Evolutionary conservation across 495 filamentous ascomycete species (phyloP).

Genomic region (Xylaria nigripes): DNA sequence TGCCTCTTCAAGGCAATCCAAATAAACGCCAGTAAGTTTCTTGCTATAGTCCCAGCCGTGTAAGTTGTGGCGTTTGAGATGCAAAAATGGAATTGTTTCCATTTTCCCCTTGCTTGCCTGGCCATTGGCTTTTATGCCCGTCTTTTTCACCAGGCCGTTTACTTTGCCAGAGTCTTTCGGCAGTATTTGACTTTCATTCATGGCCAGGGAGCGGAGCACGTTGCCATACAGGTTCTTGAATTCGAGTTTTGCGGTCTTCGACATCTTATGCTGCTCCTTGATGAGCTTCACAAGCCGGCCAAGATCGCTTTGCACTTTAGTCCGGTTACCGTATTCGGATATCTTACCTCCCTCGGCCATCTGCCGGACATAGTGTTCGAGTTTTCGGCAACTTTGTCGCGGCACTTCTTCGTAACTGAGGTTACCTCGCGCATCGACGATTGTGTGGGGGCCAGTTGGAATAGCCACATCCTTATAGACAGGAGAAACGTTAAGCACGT

Average conservation of each 20-base stretch:
- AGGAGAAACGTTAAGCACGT: slow-evolving; percentile 71
- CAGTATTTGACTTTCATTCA: slow-evolving; percentile 97
- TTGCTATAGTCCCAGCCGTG: slow-evolving; percentile 99
- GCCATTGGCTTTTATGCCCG: slow-evolving; percentile 52
- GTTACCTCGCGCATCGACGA: slow-evolving; percentile 80
- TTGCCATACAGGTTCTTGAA: slow-evolving; percentile 92
- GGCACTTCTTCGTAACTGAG: slow-evolving; percentile 82
- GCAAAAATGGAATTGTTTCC: slow-evolving; percentile 96
- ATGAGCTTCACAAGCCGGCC: slow-evolving; percentile 94
- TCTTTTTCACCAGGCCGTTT: slow-evolving; percentile 56
- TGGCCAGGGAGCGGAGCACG: slow-evolving; percentile 81
- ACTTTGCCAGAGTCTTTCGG: slow-evolving; percentile 63
- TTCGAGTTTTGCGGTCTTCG: slow-evolving; percentile 87
- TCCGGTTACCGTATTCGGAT: slow-evolving; percentile 95
- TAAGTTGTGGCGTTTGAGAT: slow-evolving; percentile 88
- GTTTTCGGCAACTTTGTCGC: slow-evolving; percentile 84
- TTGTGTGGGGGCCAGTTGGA: slow-evolving; percentile 85
- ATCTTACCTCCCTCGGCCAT: slow-evolving; percentile 99
- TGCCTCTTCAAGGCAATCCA: slow-evolving; percentile 83
- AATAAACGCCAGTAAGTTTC: slow-evolving; percentile 85
- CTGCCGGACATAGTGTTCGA: slow-evolving; percentile 97
- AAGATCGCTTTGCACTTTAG: slow-evolving; percentile 94
- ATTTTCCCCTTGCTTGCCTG: slow-evolving; percentile 71
- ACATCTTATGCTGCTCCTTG: slow-evolving; percentile 91
- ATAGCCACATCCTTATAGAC: slow-evolving; percentile 93